Evolutionary conservation across 768 basidiomycete species (phyloP).

Genomic region (Mrakia gelida): DNA sequence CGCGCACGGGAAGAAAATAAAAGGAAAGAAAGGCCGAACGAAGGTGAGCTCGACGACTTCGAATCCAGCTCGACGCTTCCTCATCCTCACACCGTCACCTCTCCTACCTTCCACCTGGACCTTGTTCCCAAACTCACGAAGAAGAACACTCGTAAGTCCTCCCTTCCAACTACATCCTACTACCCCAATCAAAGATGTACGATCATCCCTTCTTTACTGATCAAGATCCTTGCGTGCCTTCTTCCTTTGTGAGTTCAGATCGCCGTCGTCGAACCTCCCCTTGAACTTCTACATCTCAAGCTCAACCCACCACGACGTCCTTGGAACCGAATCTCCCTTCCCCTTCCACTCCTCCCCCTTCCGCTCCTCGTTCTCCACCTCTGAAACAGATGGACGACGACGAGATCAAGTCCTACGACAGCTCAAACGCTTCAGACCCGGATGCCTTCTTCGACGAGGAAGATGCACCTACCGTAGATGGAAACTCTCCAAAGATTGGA

Average conservation of each 20-base stretch:
- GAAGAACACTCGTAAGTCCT: not conserved
- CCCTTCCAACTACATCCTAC: not conserved
- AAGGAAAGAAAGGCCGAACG: not conserved
- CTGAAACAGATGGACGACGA: slow-evolving; percentile 21
- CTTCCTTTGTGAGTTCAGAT: not conserved
- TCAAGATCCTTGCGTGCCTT: not conserved
- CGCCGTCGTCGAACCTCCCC: not conserved
- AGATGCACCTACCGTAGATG: not conserved
- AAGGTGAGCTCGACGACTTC: not conserved
- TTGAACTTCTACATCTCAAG: not conserved
- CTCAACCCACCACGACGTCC: not conserved
- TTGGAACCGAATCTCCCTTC: not conserved
- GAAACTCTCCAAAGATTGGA: not conserved
- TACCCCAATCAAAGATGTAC: not conserved
- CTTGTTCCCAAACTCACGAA: not conserved
- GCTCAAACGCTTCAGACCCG: slow-evolving; percentile 15
- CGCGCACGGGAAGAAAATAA: not conserved
- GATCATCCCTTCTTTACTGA: not conserved
- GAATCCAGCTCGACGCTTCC: not conserved
- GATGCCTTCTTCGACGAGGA: slow-evolving; percentile 28
- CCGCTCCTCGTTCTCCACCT: not conserved
- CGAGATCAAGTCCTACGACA: slow-evolving; percentile 25
- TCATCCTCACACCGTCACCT: not conserved
- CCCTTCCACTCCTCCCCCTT: not conserved
- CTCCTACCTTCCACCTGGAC: not conserved